Conservation (phyloP, 2,329 filamentous ascomycete genomes). For the Aspergillus bombycis region DNA sequence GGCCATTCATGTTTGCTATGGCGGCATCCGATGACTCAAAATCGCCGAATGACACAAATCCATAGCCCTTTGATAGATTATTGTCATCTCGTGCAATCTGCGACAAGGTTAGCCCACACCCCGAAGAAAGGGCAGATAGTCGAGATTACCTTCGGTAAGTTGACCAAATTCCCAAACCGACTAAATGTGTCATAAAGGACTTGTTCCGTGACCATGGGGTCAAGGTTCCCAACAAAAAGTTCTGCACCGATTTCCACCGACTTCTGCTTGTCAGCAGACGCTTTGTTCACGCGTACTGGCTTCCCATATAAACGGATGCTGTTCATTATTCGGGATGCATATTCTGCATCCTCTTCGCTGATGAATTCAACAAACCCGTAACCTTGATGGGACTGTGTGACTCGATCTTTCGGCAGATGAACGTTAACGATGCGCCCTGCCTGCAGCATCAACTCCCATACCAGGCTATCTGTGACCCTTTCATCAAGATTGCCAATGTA, state of each 20-base stretch:
- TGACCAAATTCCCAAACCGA: constrained; percentile 83
- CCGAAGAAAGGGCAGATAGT: constrained; percentile 2
- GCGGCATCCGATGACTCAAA: constrained; percentile 94
- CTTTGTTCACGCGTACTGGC: constrained; percentile 94
- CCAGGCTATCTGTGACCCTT: constrained; percentile 82
- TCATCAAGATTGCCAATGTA: constrained; percentile 99
- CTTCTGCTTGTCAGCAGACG: constrained; percentile 90
- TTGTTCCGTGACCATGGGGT: constrained; percentile 93
- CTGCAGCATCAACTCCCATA: constrained; percentile 98
- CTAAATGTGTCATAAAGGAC: constrained; percentile 93
- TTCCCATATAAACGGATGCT: constrained; percentile 91
- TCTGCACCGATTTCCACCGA: constrained; percentile 92
- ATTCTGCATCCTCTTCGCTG: constrained; percentile 92
- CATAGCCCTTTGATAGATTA: constrained; percentile 90
- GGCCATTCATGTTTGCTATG: constrained; percentile 88
- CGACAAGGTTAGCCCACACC: constrained; percentile 27
- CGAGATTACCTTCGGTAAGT: constrained; percentile 73
- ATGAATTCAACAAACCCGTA: constrained; percentile 99
- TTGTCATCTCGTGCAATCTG: constrained; percentile 80
- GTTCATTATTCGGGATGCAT: constrained; percentile 96
- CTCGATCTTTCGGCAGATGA: constrained; percentile 95
- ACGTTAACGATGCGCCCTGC: constrained; percentile 97
- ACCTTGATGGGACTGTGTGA: constrained; percentile 94
- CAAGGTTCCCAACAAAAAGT: constrained; percentile 94
- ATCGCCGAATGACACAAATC: constrained; percentile 88